These are phyloP conservation scores for Raphanus sativus DNA, from an alignment of 345 rosid species.

Conservation along the genomic window DNA sequence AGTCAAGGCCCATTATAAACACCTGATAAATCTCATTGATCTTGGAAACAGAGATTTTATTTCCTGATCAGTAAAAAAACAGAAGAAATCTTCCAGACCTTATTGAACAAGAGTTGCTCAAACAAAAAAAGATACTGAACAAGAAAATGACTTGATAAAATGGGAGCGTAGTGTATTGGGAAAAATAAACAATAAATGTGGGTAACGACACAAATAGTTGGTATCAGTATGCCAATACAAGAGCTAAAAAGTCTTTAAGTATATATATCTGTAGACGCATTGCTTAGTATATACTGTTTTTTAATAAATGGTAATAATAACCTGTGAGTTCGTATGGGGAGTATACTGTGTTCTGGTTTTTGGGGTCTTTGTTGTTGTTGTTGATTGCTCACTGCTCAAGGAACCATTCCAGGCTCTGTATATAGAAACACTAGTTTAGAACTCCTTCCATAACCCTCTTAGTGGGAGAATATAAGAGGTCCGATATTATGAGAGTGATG, in stretches of 20 bases:
- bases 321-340: slow-evolving; percentile 26
- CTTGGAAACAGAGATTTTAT: neutral
- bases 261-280: slow-evolving; percentile 18
- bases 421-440: neutral
- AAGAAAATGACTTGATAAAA: neutral
- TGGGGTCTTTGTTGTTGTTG: neutral
- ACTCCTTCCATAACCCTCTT: neutral
- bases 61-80: neutral
- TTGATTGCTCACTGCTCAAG: slow-evolving; percentile 38
- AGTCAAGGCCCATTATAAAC: neutral
- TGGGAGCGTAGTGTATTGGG: slow-evolving; percentile 7
- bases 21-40: neutral
- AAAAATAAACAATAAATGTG: slow-evolving; percentile 17
- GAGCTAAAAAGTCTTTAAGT: slow-evolving; percentile 19
- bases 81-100: neutral
- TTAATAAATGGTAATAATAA: slow-evolving; percentile 24
- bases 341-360: slow-evolving; percentile 25
- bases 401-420: slow-evolving; percentile 75
- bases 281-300: neutral
- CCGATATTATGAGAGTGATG: slow-evolving; percentile 2
- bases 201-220: slow-evolving; percentile 20
- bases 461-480: neutral
- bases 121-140: neutral
- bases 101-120: no score
- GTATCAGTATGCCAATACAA: slow-evolving; percentile 7